Evolutionary conservation across 192 early-diverging fungal species (phyloP).

Genomic region (Spizellomyces punctatus): DNA sequence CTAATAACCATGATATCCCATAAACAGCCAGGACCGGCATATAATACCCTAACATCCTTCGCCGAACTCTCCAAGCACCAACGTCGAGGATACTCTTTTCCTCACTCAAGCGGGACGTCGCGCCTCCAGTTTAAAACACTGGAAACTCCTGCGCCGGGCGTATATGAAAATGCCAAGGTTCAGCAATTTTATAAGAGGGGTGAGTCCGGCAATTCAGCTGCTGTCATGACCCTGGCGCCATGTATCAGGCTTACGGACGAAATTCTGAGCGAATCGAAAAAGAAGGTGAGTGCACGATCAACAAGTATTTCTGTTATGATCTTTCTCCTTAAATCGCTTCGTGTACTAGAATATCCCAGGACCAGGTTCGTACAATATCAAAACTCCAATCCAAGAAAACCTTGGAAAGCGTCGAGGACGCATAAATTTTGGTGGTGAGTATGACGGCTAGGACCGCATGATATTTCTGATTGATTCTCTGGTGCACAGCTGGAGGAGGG

Average conservation of each 20-base stretch:
- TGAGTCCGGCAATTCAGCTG: slow-evolving; percentile 41
- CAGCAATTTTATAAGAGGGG: slow-evolving; percentile 22
- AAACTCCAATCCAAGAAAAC: slow-evolving; percentile 36
- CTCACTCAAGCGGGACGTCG: not conserved
- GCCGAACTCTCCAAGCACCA: slow-evolving; percentile 46
- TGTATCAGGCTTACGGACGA: slow-evolving; percentile 53
- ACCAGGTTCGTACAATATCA: slow-evolving; percentile 54
- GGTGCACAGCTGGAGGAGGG: not conserved
- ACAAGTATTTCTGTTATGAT: too few species aligned
- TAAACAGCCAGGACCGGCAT: slow-evolving; percentile 40
- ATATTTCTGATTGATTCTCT: not conserved
- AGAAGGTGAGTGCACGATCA: slow-evolving; percentile 33
- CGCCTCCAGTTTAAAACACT: slow-evolving; percentile 37
- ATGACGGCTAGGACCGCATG: not conserved
- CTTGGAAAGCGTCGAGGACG: slow-evolving; percentile 24
- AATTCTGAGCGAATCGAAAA: slow-evolving; percentile 43
- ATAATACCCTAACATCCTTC: slow-evolving; percentile 52
- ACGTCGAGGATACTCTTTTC: slow-evolving; percentile 39
- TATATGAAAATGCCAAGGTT: slow-evolving; percentile 39
- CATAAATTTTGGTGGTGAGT: slow-evolving; percentile 33
- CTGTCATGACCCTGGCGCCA: slow-evolving; percentile 57
- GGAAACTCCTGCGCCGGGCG: slow-evolving; percentile 44
- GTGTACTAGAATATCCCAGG: slow-evolving; percentile 40
- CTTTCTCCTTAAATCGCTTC: slow-evolving; percentile 9
- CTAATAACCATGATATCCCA: not conserved